Evolutionary conservation across 441 rosid genomes (phyloP).

Genomic region (Viola pubescens): DNA sequence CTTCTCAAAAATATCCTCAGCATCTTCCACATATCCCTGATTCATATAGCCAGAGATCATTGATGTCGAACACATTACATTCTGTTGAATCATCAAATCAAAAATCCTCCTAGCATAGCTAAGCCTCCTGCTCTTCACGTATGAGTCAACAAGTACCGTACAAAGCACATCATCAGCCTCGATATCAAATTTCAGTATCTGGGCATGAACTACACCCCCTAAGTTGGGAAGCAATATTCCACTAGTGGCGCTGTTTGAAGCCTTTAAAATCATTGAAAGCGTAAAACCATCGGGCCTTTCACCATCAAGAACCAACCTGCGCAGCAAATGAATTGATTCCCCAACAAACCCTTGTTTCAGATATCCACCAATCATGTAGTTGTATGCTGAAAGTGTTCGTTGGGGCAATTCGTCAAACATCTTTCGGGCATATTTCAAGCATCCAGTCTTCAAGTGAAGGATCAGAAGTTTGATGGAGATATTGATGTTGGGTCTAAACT

Average conservation of each 20-base stretch:
- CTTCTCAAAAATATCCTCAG: constrained; percentile 47
- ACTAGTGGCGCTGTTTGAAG: constrained; percentile 35
- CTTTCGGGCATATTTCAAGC: constrained; percentile 48
- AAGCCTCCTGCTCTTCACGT: constrained; percentile 56
- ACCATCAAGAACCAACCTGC: constrained; percentile 39
- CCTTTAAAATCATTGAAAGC: constrained; percentile 75
- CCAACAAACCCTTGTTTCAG: constrained; percentile 36
- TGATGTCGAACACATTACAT: constrained; percentile 65
- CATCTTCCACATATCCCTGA: constrained; percentile 44
- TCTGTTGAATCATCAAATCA: constrained; percentile 51
- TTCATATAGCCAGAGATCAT: constrained; percentile 88
- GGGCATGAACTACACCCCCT: constrained; percentile 49
- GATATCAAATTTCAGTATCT: constrained; percentile 41
- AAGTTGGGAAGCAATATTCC: constrained; percentile 26
- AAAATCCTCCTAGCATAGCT: constrained; percentile 61
- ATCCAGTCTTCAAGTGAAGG: constrained; percentile 44
- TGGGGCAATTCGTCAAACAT: constrained; percentile 69
- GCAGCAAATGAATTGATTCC: constrained; percentile 35
- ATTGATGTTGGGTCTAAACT: constrained; percentile 44
- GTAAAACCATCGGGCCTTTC: constrained; percentile 69
- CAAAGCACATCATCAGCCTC: constrained; percentile 65
- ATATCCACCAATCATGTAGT: constrained; percentile 66
- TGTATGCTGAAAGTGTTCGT: constrained; percentile 66
- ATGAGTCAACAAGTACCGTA: constrained; percentile 69
- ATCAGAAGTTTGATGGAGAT: constrained; percentile 63